Percentiles rank a stretch among this genome's conserved stretches.
phyloP scores from a whole-genome alignment of 2,329 filamentous ascomycete genomes.

The Berkeleyomyces basicola region DNA sequence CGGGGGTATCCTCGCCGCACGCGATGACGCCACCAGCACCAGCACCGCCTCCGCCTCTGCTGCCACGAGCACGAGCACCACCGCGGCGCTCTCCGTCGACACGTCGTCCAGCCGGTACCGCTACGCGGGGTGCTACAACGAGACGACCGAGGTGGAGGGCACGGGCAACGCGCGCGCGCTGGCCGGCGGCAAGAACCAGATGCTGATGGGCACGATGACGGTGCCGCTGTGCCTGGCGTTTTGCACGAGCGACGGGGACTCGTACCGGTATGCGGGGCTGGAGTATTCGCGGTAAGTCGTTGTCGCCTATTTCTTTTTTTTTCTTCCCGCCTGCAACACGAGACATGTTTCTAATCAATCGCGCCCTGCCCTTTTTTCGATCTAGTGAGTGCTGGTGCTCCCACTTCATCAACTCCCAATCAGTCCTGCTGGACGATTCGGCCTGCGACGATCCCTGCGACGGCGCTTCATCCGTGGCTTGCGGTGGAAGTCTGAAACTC shows the following conservation, averaged over 20 bases:
- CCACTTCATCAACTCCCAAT: constrained; percentile 29
- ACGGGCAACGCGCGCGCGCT: constrained; percentile 32
- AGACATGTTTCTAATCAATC: not conserved
- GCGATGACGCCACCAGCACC: too few relatives aligned
- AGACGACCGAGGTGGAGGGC: constrained; percentile 30
- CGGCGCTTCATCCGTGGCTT: constrained; percentile 34
- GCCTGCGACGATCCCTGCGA: constrained; percentile 36
- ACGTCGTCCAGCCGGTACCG: constrained; percentile 24
- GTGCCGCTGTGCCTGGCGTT: constrained; percentile 33
- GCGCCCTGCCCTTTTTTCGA: not conserved
- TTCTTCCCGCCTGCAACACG: not conserved
- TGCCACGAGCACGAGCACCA: not conserved
- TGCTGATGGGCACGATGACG: constrained; percentile 31
- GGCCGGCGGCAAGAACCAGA: constrained; percentile 25
- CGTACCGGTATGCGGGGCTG: constrained; percentile 35
- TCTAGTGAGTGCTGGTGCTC: constrained; percentile 44
- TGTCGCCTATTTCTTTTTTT: constrained; percentile 11
- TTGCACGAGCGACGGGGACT: constrained; percentile 26
- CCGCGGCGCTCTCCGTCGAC: constrained; percentile 20
- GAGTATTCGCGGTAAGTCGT: constrained; percentile 31
- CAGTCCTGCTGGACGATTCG: constrained; percentile 28
- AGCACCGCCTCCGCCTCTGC: not conserved
- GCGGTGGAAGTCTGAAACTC: constrained; percentile 36
- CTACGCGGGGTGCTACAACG: constrained; percentile 43
- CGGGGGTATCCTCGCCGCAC: too few relatives aligned